Percentiles rank a stretch among this genome's conserved stretches.
phyloP scores from a whole-genome alignment of 352 stramenopile species.

The Globisporangium canariense region DNA sequence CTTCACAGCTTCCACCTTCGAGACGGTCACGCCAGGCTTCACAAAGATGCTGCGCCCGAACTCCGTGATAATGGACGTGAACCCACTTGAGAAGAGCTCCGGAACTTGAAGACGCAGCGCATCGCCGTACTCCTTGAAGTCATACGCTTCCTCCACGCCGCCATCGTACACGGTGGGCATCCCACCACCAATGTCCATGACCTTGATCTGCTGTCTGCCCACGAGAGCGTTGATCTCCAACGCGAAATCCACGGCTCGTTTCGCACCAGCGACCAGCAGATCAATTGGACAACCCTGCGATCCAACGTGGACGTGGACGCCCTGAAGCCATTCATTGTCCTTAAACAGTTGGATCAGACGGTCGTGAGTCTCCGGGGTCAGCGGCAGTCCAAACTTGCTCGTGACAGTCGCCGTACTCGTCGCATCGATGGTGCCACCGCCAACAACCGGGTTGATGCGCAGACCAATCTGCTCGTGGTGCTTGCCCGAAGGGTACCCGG shows the following conservation, averaged over 20 bases:
- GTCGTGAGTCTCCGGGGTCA: conserved; percentile 51
- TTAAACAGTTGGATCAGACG: conserved; percentile 53
- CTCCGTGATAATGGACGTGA: conserved; percentile 88
- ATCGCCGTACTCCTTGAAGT: conserved; percentile 81
- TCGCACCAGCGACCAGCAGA: conserved; percentile 74
- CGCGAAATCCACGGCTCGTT: conserved; percentile 74
- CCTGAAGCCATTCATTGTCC: conserved; percentile 80
- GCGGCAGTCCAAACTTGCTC: conserved; percentile 90
- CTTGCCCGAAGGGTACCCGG: conserved; percentile 19
- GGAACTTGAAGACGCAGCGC: conserved; percentile 64
- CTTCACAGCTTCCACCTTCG: conserved; percentile 88
- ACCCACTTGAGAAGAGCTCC: conserved; percentile 79
- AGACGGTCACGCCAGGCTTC: conserved; percentile 85
- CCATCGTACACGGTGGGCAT: conserved; percentile 87
- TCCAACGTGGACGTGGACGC: conserved; percentile 88
- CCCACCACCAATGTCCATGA: conserved; percentile 91
- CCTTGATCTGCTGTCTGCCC: conserved; percentile 55
- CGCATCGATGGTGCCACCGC: conserved; percentile 79
- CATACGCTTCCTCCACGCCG: conserved; percentile 55
- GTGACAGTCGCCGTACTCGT: conserved; percentile 85
- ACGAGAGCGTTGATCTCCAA: conserved; percentile 65
- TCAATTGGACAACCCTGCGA: conserved; percentile 86
- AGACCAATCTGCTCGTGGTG: conserved; percentile 76
- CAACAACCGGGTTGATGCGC: conserved; percentile 91
- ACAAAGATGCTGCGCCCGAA: conserved; percentile 87